Percentiles rank a stretch among this genome's conserved stretches.
Evolutionary conservation across 139 green algal species (phyloP).

Genomic region (Spirogloea muscicola): DNA sequence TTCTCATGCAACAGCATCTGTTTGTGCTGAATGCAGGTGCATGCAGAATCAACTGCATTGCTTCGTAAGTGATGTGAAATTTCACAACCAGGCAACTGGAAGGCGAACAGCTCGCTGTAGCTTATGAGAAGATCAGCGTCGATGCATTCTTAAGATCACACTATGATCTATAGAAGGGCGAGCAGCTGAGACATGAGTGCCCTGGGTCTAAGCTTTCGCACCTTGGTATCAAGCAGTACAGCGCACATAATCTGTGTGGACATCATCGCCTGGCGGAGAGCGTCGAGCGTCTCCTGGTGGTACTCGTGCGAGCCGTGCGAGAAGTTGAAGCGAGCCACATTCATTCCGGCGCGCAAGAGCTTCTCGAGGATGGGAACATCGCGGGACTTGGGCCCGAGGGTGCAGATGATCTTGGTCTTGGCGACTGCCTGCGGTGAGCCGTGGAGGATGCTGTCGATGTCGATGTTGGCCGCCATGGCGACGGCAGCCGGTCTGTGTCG

Average conservation of each 20-base stretch:
- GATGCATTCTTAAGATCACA: no score
- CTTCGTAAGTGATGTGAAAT: no score
- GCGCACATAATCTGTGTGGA: constrained; percentile 95
- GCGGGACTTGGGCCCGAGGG: constrained; percentile 60
- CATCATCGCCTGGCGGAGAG: constrained; percentile 68
- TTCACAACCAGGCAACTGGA: no score
- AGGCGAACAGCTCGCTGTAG: no score
- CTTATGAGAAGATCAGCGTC: no score
- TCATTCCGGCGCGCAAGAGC: constrained; percentile 65
- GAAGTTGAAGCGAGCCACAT: constrained; percentile 78
- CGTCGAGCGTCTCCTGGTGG: constrained; percentile 94
- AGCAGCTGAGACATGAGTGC: no score
- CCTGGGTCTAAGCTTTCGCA: no score
- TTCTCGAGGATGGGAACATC: constrained; percentile 55
- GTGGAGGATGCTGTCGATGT: constrained; percentile 29
- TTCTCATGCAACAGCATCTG: no score
- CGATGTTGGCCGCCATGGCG: constrained; percentile 14
- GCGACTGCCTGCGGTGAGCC: constrained; percentile 10
- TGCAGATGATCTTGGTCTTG: constrained; percentile 64
- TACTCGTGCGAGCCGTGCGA: constrained; percentile 80
- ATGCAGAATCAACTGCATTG: no score
- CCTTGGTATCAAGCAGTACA: constrained; percentile 97
- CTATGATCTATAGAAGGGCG: no score
- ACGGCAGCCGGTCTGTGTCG: no score
- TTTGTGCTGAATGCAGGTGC: no score